phyloP scores from a whole-genome alignment of 179 eudicot species.

The Beta corolliflora region DNA sequence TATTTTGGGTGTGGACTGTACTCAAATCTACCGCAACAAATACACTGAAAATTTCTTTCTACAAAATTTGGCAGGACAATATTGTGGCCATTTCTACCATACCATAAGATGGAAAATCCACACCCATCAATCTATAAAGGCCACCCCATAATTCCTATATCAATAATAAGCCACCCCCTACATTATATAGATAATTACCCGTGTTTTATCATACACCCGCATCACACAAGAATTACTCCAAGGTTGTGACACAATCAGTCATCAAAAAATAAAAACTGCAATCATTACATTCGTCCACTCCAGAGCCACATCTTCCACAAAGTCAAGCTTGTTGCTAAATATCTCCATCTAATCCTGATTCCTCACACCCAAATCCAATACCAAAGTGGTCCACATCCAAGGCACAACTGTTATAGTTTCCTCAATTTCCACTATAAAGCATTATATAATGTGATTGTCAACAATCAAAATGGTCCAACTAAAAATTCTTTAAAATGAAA shows the following conservation, averaged over 20 bases:
- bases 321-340: not conserved
- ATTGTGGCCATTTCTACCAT: too few species aligned
- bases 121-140: not conserved
- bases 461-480: not conserved
- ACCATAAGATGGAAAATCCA: not conserved
- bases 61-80: not conserved
- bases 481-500: not conserved
- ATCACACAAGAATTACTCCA: not conserved
- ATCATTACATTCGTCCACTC: not conserved
- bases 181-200: not conserved
- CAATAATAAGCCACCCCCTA: not conserved
- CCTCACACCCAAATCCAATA: not conserved
- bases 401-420: not conserved
- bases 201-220: not conserved
- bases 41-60: not conserved
- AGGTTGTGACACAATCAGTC: not conserved
- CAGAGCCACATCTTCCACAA: not conserved
- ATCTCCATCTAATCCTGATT: not conserved
- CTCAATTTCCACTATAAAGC: not conserved
- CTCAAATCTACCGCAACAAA: not conserved
- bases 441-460: not conserved
- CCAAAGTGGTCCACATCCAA: conserved; percentile 7
- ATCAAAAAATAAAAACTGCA: not conserved
- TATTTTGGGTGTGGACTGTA: too few species aligned
- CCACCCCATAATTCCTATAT: not conserved